Conservation (phyloP, 371 early-diverging fungal species). For the Rhizomucor miehei region DNA sequence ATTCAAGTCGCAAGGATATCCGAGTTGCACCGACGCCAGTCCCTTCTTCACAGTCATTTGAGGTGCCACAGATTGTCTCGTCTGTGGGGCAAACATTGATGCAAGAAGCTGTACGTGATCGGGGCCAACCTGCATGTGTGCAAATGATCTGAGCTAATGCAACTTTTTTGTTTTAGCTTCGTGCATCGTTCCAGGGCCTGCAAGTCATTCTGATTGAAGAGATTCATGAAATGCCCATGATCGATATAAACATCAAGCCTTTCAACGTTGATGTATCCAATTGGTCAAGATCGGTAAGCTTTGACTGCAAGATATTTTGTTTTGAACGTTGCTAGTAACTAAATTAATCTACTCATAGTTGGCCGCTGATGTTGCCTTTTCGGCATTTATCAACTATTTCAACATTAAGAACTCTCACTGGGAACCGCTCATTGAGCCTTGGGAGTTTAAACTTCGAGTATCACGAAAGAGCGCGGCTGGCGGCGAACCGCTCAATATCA, state of each 20-base stretch:
- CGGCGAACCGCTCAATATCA: slow-evolving; percentile 43
- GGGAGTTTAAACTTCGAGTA: slow-evolving; percentile 65
- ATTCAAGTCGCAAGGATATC: background rate
- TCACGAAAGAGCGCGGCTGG: slow-evolving; percentile 16
- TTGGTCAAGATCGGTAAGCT: slow-evolving; percentile 78
- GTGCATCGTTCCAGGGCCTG: slow-evolving; percentile 68
- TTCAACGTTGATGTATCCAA: slow-evolving; percentile 79
- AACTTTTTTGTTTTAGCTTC: slow-evolving; percentile 25
- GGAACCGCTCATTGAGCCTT: slow-evolving; percentile 97
- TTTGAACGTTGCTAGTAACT: too few relatives aligned
- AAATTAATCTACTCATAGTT: too few relatives aligned
- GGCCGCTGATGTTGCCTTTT: slow-evolving; percentile 69
- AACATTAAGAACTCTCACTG: slow-evolving; percentile 97
- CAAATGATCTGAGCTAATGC: too few relatives aligned
- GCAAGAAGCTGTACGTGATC: slow-evolving; percentile 16
- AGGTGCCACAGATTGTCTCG: slow-evolving; percentile 6
- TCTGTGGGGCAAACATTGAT: slow-evolving; percentile 13
- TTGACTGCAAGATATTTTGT: too few relatives aligned
- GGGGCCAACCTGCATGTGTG: too few relatives aligned
- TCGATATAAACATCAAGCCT: slow-evolving; percentile 79
- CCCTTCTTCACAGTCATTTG: background rate
- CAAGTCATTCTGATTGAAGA: slow-evolving; percentile 92
- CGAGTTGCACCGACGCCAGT: too few relatives aligned
- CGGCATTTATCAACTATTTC: slow-evolving; percentile 84
- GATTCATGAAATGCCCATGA: slow-evolving; percentile 85